A percentile compares a stretch with the other conserved stretches of the same genome.
Evolutionary conservation across 345 rosid species (phyloP).

Genomic region (Theobroma cacao): DNA sequence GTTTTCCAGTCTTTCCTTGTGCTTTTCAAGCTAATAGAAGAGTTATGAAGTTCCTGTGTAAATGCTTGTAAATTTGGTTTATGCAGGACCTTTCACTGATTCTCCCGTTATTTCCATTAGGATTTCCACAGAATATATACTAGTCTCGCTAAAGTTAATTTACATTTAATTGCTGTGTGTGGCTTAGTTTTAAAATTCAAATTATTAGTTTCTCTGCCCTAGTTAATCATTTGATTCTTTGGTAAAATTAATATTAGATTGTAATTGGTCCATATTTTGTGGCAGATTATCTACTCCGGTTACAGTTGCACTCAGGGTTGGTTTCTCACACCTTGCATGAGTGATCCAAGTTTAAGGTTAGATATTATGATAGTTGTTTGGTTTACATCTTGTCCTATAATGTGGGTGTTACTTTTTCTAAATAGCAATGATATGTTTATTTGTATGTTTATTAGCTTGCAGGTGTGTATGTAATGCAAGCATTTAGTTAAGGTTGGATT

Average conservation of each 20-base stretch:
- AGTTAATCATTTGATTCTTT: neutral
- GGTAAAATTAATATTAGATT: neutral
- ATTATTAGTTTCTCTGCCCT: neutral
- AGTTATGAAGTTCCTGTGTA: neutral
- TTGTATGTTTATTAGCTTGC: neutral
- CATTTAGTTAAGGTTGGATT: neutral
- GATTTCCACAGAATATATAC: neutral
- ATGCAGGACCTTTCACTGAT: neutral
- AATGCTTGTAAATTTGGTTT: neutral
- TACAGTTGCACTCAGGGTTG: slow-evolving; percentile 96
- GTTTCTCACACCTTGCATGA: slow-evolving; percentile 91
- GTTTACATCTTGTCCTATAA: neutral
- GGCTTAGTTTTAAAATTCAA: neutral
- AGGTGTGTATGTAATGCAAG: neutral
- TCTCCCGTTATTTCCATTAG: neutral
- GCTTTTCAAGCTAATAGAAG: neutral
- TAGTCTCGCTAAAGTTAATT: neutral
- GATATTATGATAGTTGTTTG: slow-evolving; percentile 14
- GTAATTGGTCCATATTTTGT: slow-evolving; percentile 22
- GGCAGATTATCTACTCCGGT: slow-evolving; percentile 86
- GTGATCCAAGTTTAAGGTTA: slow-evolving; percentile 86
- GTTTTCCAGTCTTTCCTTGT: neutral
- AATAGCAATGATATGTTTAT: neutral
- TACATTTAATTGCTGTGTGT: neutral
- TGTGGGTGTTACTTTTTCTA: neutral